phyloP scores from a whole-genome alignment of 2,329 filamentous ascomycete genomes.

The Sarocladium oryzae region DNA sequence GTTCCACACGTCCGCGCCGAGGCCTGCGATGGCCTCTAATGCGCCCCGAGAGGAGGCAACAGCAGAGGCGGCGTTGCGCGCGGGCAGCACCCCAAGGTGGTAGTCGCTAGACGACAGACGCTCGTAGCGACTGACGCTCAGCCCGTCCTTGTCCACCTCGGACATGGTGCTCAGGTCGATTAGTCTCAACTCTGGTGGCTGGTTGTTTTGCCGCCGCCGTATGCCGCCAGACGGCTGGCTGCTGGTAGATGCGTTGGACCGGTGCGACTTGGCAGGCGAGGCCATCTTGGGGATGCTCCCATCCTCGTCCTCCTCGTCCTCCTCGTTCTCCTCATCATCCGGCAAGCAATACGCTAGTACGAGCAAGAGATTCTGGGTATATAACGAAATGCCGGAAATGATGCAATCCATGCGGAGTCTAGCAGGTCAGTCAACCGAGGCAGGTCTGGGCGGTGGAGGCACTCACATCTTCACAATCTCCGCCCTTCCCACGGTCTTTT shows the following conservation, averaged over 20 bases:
- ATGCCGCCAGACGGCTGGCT: slow-evolving; percentile 60
- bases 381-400: slow-evolving; percentile 93
- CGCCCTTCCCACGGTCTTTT: slow-evolving; percentile 69
- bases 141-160: slow-evolving; percentile 78
- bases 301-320: slow-evolving; percentile 30
- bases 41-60: slow-evolving; percentile 63
- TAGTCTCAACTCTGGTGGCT: slow-evolving; percentile 81
- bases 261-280: slow-evolving; percentile 30
- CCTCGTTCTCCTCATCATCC: slow-evolving; percentile 58
- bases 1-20: slow-evolving; percentile 79
- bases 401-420: slow-evolving; percentile 95
- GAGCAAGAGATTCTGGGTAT: slow-evolving; percentile 84
- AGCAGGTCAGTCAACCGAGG: slow-evolving; percentile 21
- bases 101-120: slow-evolving; percentile 84
- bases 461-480: slow-evolving; percentile 90
- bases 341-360: slow-evolving; percentile 85
- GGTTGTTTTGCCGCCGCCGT: slow-evolving; percentile 67
- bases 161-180: slow-evolving; percentile 85
- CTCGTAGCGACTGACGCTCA: slow-evolving; percentile 82
- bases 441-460: background rate
- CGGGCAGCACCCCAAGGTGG: slow-evolving; percentile 77
- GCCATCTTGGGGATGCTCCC: background rate
- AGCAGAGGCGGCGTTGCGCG: slow-evolving; percentile 58
- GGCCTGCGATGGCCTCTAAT: slow-evolving; percentile 66
- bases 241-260: slow-evolving; percentile 41